Conservation (phyloP, 805 yeast species). For the Saccharomycopsis fibuligera region DNA sequence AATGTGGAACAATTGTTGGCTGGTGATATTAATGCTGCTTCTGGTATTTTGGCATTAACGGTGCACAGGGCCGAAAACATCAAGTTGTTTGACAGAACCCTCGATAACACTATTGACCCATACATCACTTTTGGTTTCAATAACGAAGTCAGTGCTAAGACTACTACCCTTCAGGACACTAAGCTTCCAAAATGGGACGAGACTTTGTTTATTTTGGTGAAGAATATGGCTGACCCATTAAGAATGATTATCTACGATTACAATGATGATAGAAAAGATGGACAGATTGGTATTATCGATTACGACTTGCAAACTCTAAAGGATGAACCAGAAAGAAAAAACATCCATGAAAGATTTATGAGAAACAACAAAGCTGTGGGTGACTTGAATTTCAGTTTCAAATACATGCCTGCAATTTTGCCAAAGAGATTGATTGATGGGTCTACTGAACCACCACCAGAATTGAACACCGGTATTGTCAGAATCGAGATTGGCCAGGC, state of each 20-base stretch:
- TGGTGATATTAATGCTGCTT: slow-evolving; percentile 74
- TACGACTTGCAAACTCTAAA: slow-evolving; percentile 64
- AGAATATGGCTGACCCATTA: slow-evolving; percentile 77
- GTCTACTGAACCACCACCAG: slow-evolving; percentile 79
- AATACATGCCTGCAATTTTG: slow-evolving; percentile 67
- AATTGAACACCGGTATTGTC: slow-evolving; percentile 87
- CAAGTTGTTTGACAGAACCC: slow-evolving; percentile 55
- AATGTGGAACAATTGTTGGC: slow-evolving; percentile 86
- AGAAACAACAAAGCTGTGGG: slow-evolving; percentile 86
- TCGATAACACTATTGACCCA: slow-evolving; percentile 85
- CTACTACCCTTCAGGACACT: slow-evolving; percentile 64
- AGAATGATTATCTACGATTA: slow-evolving; percentile 65
- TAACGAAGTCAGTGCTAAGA: slow-evolving; percentile 51
- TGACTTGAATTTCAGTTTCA: slow-evolving; percentile 58
- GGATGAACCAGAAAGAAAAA: slow-evolving; percentile 43
- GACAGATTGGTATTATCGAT: slow-evolving; percentile 69
- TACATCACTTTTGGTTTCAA: slow-evolving; percentile 69
- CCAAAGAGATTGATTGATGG: slow-evolving; percentile 67
- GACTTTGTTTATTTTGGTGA: slow-evolving; percentile 60
- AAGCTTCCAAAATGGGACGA: slow-evolving; percentile 77
- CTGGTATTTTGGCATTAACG: slow-evolving; percentile 76
- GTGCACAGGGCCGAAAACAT: slow-evolving; percentile 62
- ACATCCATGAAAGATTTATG: slow-evolving; percentile 50
- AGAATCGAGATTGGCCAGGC: slow-evolving; percentile 48
- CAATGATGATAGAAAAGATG: slow-evolving; percentile 76